A percentile compares a stretch with the other conserved stretches of the same genome.
Conservation (phyloP, 345 rosid species). For the Stellera chamaejasme region DNA sequence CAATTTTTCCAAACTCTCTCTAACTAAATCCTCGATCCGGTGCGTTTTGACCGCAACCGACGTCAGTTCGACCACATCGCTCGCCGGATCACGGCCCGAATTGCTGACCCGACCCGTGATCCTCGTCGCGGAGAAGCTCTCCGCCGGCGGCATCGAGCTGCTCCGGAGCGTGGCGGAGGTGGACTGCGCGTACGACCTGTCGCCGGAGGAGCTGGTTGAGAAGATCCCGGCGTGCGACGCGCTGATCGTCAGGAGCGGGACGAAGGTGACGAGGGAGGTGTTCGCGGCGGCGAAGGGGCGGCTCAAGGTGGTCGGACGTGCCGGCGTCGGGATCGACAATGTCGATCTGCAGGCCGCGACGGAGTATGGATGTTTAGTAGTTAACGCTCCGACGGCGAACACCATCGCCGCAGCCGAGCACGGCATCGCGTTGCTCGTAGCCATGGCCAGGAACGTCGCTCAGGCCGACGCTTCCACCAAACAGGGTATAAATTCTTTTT, state of each 20-base stretch:
- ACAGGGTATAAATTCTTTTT: conserved; percentile 37
- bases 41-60: conserved; percentile 18
- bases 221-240: conserved; percentile 57
- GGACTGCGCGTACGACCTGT: conserved; percentile 61
- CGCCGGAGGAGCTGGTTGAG: conserved; percentile 43
- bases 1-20: neutral
- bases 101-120: conserved; percentile 27
- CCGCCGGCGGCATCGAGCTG: conserved; percentile 62
- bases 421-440: conserved; percentile 63
- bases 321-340: conserved; percentile 82
- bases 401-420: conserved; percentile 86
- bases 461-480: conserved; percentile 86
- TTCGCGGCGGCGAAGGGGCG: conserved; percentile 67
- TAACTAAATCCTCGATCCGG: conserved; percentile 1
- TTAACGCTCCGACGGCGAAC: conserved; percentile 82
- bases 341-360: conserved; percentile 91
- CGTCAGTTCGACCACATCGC: conserved; percentile 6
- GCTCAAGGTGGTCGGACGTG: conserved; percentile 77
- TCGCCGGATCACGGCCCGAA: neutral
- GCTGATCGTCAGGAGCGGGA: conserved; percentile 79
- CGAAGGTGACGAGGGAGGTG: conserved; percentile 74
- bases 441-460: conserved; percentile 73
- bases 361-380: conserved; percentile 70
- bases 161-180: conserved; percentile 43
- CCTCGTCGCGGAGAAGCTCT: conserved; percentile 80